Evolutionary conservation across 441 rosid genomes (phyloP).

Genomic region (Erodium texanum): DNA sequence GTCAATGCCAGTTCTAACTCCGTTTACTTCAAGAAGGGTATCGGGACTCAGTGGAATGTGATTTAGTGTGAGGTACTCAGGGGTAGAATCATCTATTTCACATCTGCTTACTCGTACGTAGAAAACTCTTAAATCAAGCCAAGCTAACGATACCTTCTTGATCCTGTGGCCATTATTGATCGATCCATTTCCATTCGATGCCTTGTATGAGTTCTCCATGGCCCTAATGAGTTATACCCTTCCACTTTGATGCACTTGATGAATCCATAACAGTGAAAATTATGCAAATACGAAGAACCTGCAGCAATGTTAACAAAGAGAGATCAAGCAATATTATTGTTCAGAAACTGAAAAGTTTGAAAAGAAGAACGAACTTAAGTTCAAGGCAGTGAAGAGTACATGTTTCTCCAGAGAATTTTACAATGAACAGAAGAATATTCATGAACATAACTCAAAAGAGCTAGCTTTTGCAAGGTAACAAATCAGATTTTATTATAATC

Average conservation of each 20-base stretch:
- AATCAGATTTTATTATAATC: not conserved
- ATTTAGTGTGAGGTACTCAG: constrained; percentile 38
- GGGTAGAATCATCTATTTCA: constrained; percentile 45
- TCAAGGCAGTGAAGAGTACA: not conserved
- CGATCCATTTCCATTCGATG: constrained; percentile 31
- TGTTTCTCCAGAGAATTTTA: too few species aligned
- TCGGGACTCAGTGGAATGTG: constrained; percentile 46
- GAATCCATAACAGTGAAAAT: constrained; percentile 18
- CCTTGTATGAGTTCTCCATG: constrained; percentile 50
- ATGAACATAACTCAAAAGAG: too few species aligned
- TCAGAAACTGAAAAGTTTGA: not conserved
- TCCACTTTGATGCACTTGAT: constrained; percentile 18
- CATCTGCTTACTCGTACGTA: constrained; percentile 50
- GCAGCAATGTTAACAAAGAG: constrained; percentile 13
- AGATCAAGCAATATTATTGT: not conserved
- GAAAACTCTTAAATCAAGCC: constrained; percentile 53
- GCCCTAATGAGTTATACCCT: constrained; percentile 5
- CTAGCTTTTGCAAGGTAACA: not conserved
- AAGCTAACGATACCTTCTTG: constrained; percentile 23
- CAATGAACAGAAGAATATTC: not conserved
- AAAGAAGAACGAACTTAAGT: not conserved
- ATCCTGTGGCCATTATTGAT: not conserved
- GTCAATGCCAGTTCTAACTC: constrained; percentile 41
- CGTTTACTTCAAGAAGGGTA: constrained; percentile 48
- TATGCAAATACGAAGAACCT: constrained; percentile 20